Conservation (phyloP, 1,139 yeast genomes). For the Kurtzmaniella quercitrusa region DNA sequence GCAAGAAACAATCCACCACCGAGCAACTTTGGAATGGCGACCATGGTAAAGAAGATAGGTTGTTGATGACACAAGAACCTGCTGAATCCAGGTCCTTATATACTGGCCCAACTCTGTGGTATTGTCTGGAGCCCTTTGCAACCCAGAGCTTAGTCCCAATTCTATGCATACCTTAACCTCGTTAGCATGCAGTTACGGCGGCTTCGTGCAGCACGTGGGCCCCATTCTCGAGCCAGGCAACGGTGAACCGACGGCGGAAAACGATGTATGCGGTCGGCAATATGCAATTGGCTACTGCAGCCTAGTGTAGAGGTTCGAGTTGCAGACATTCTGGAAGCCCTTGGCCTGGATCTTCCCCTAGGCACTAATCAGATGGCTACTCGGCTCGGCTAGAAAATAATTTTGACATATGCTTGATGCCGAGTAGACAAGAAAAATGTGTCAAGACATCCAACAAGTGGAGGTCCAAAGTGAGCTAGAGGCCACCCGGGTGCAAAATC, state of each 20-base stretch:
- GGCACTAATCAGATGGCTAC: no score
- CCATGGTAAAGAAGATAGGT: constrained; percentile 16
- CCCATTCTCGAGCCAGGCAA: background rate
- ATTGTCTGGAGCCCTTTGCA: background rate
- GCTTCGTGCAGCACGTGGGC: background rate
- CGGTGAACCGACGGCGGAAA: background rate
- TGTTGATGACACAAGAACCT: constrained; percentile 3
- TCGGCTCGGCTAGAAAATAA: no score
- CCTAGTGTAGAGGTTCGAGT: background rate
- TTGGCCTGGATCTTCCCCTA: no score
- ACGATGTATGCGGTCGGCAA: background rate
- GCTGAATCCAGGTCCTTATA: constrained; percentile 1
- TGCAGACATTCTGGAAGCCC: no score
- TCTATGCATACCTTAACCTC: background rate
- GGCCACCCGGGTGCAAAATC: no score
- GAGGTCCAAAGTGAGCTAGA: no score
- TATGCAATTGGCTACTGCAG: background rate
- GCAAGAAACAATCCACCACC: constrained; percentile 26
- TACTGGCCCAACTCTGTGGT: background rate
- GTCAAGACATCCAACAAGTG: no score
- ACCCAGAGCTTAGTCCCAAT: background rate
- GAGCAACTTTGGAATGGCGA: constrained; percentile 25
- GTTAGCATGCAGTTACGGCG: background rate
- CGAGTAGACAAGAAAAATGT: no score
- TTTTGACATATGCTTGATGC: no score